phyloP scores from a whole-genome alignment of 441 rosid genomes.

The Croton laevigatus region DNA sequence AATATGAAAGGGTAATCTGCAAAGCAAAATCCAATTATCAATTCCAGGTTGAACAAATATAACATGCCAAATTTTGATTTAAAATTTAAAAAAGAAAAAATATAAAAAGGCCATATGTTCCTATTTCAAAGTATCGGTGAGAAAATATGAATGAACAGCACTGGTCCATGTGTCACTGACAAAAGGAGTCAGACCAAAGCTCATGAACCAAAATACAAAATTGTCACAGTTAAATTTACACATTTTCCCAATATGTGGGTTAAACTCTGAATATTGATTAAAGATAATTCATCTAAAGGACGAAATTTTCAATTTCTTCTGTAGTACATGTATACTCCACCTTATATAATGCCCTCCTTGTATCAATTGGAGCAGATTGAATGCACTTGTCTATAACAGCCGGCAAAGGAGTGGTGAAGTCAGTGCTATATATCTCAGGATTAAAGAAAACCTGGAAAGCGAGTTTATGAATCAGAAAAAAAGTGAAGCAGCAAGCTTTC shows the following conservation, averaged over 20 bases:
- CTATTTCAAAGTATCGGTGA: neutral
- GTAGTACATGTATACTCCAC: conserved; percentile 33
- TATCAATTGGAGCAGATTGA: conserved; percentile 98
- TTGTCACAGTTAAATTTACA: neutral
- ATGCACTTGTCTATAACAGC: conserved; percentile 94
- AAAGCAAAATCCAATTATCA: conserved; percentile 1
- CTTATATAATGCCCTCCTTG: conserved; percentile 97
- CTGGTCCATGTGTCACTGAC: neutral
- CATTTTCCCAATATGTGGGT: neutral
- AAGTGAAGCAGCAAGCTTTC: conserved; percentile 16
- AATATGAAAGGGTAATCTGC: conserved; percentile 8
- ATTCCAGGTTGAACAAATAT: neutral
- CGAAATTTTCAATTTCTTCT: neutral
- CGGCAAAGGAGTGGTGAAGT: conserved; percentile 76
- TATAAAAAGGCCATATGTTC: neutral
- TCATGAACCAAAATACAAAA: neutral
- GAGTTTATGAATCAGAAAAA: conserved; percentile 24
- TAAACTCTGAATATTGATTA: neutral
- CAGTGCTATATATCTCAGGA: conserved; percentile 93
- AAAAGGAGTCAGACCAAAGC: neutral
- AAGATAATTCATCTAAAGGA: conserved; percentile 6
- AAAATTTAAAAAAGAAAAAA: neutral
- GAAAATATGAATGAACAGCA: neutral
- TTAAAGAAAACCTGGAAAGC: conserved; percentile 75
- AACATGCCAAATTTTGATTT: neutral